Conservation (phyloP, 2,329 filamentous ascomycete genomes). For the Pseudocercospora pini-densiflorae region DNA sequence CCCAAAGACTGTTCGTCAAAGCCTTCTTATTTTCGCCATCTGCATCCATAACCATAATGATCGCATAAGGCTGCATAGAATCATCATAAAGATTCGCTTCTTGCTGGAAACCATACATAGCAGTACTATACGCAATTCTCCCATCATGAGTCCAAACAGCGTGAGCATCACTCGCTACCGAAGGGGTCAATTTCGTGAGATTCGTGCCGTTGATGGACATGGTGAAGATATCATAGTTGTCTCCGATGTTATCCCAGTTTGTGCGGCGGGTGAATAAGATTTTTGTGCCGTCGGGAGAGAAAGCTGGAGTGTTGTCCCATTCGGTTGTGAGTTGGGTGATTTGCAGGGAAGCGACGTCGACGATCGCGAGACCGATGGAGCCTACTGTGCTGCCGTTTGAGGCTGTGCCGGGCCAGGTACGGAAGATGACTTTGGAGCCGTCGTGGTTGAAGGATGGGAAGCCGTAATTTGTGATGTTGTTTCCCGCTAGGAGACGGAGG, state of each 20-base stretch:
- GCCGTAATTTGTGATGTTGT: not conserved
- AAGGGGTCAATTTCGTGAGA: slow-evolving; percentile 7
- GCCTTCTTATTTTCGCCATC: slow-evolving; percentile 16
- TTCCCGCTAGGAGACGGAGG: not conserved
- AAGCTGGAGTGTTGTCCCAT: slow-evolving; percentile 7
- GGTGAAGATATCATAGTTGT: slow-evolving; percentile 15
- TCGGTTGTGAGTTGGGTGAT: slow-evolving; percentile 1
- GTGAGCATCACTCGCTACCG: slow-evolving; percentile 11
- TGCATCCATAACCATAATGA: slow-evolving; percentile 16
- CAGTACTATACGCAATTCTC: slow-evolving; percentile 9
- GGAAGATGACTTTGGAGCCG: slow-evolving; percentile 10
- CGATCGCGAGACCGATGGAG: not conserved
- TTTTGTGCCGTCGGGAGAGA: slow-evolving; percentile 13
- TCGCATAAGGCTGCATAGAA: slow-evolving; percentile 16
- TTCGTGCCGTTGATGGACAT: slow-evolving; percentile 10
- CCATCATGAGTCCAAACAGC: slow-evolving; percentile 17
- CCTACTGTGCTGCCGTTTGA: not conserved
- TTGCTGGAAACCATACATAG: slow-evolving; percentile 6
- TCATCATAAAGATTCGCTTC: slow-evolving; percentile 7
- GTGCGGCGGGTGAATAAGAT: slow-evolving; percentile 17
- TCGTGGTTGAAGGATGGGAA: slow-evolving; percentile 13
- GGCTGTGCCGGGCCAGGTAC: not conserved
- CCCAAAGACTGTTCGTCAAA: slow-evolving; percentile 18
- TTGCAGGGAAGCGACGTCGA: not conserved
- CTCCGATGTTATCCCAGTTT: slow-evolving; percentile 3